These are phyloP conservation scores for Verticillium klebahnii DNA, from an alignment of 2,329 filamentous ascomycete species.

Conservation along the genomic window DNA sequence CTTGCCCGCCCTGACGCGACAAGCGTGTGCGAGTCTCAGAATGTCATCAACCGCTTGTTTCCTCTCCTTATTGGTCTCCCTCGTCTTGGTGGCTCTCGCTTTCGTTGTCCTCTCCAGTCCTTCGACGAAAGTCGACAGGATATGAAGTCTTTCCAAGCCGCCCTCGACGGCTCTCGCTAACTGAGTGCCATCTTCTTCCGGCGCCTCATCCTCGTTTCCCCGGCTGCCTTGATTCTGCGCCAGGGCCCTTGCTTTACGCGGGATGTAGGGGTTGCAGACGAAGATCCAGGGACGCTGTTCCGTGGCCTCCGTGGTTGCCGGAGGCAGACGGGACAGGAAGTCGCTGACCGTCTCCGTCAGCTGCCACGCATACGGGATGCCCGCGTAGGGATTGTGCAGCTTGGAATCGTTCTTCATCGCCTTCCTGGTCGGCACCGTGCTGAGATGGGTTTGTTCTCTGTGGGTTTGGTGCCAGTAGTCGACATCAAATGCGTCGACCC, in stretches of 20 bases:
- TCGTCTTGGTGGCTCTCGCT: conserved; percentile 30
- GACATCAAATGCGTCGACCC: conserved; percentile 45
- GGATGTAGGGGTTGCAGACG: conserved; percentile 59
- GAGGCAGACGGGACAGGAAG: conserved; percentile 66
- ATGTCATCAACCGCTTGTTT: conserved; percentile 49
- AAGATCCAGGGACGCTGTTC: conserved; percentile 63
- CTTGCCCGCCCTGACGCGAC: conserved; percentile 62
- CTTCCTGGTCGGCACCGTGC: conserved; percentile 11
- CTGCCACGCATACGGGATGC: conserved; percentile 53
- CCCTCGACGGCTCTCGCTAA: conserved; percentile 44
- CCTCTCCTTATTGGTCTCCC: conserved; percentile 45
- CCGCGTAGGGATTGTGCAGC: conserved; percentile 57
- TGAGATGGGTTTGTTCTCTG: conserved; percentile 4
- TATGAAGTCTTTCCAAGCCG: conserved; percentile 44
- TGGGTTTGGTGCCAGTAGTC: conserved; percentile 39
- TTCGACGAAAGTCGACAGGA: conserved; percentile 44
- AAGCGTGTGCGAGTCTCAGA: conserved; percentile 53
- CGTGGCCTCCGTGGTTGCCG: conserved; percentile 50
- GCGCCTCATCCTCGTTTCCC: conserved; percentile 45
- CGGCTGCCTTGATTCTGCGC: conserved; percentile 30
- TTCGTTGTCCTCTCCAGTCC: conserved; percentile 34
- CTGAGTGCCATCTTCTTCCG: conserved; percentile 39
- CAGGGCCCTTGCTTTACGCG: conserved; percentile 25
- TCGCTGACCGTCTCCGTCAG: conserved; percentile 56
- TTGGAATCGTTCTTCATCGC: conserved; percentile 7